Evolutionary conservation across 805 yeast genomes (phyloP).

Genomic region (Candida ipomoeae): DNA sequence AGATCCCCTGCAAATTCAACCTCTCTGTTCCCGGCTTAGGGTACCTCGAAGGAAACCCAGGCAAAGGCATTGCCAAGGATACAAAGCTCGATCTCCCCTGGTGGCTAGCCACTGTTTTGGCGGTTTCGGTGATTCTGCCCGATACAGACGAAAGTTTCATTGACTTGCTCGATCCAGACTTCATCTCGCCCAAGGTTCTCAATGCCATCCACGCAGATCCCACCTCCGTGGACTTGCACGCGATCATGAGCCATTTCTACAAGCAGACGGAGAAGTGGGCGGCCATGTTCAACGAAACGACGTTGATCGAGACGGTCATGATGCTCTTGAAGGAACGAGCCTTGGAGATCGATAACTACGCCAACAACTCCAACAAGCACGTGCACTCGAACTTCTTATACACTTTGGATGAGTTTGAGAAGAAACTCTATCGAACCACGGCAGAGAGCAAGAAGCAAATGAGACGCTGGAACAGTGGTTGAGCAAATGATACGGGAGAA

Average conservation of each 20-base stretch:
- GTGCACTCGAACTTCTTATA: constrained; percentile 50
- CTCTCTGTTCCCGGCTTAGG: constrained; percentile 84
- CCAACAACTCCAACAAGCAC: constrained; percentile 50
- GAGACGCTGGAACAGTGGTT: constrained; percentile 32
- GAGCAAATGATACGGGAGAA: background rate
- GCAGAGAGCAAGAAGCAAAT: constrained; percentile 43
- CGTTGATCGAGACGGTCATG: constrained; percentile 47
- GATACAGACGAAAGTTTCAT: constrained; percentile 50
- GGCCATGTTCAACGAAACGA: constrained; percentile 60
- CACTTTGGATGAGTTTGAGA: constrained; percentile 76
- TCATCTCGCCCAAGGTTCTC: constrained; percentile 57
- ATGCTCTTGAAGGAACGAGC: constrained; percentile 62
- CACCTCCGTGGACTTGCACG: constrained; percentile 58
- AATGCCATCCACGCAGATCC: constrained; percentile 82
- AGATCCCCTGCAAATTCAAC: constrained; percentile 75
- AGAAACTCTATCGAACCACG: constrained; percentile 49
- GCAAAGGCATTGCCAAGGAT: constrained; percentile 52
- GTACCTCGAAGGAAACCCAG: constrained; percentile 74
- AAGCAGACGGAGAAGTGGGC: constrained; percentile 75
- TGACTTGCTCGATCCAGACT: constrained; percentile 67
- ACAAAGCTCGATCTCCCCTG: constrained; percentile 75
- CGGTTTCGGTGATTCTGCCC: constrained; percentile 38
- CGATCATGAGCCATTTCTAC: constrained; percentile 64
- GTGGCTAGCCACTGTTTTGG: constrained; percentile 83
- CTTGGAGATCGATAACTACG: constrained; percentile 66